Percentiles rank a stretch among this genome's conserved stretches.
Evolutionary conservation across 345 rosid species (phyloP).

Genomic region (Microcos paniculata): DNA sequence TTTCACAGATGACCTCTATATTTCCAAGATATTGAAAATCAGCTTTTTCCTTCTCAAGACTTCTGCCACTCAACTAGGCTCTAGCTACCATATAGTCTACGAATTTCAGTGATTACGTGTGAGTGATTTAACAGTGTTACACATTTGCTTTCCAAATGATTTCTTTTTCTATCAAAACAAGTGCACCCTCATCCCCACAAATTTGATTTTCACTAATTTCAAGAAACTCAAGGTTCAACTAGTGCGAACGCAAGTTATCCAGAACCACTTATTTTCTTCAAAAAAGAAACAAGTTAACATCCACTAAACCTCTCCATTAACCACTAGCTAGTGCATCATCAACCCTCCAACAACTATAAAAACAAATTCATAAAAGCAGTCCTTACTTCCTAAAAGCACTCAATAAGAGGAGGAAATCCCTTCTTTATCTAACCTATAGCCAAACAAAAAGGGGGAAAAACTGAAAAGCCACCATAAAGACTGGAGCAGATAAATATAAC

Average conservation of each 20-base stretch:
- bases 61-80: not conserved
- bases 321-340: not conserved
- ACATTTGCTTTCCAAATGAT: not conserved
- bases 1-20: not conserved
- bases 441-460: not conserved
- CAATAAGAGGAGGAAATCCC: not conserved
- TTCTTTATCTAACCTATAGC: not conserved
- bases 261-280: not conserved
- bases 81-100: not conserved
- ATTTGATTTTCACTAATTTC: not conserved
- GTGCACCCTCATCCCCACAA: not conserved
- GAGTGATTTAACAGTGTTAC: not conserved
- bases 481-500: not conserved
- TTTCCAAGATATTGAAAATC: not conserved
- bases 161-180: conserved; percentile 2
- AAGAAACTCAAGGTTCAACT: not conserved
- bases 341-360: not conserved
- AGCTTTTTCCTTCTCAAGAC: not conserved
- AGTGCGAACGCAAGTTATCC: not conserved
- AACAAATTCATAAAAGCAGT: not conserved
- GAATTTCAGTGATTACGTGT: not conserved
- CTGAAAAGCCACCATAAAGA: not conserved
- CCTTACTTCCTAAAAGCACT: not conserved
- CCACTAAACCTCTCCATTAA: not conserved
- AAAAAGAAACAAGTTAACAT: not conserved